Evolutionary conservation across 768 basidiomycete species (phyloP).

Genomic region (Kwoniella sp.): DNA sequence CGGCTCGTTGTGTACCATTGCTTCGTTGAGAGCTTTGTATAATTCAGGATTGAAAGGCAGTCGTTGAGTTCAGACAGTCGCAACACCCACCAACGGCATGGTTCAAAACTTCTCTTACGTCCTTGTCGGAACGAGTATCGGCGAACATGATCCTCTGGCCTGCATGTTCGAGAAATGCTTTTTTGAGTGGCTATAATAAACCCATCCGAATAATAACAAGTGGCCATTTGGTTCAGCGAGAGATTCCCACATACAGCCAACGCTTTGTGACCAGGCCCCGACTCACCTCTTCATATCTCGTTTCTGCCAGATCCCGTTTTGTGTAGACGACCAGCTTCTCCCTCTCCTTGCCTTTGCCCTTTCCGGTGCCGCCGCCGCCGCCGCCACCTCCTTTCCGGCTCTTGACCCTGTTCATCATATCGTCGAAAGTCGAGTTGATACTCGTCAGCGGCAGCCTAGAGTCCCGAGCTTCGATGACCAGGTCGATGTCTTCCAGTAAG

Average conservation of each 20-base stretch:
- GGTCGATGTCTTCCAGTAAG: conserved; percentile 67
- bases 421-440: conserved; percentile 86
- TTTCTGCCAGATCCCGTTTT: conserved; percentile 87
- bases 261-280: background rate
- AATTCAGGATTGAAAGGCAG: background rate
- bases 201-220: background rate
- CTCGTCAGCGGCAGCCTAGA: conserved; percentile 89
- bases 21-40: background rate
- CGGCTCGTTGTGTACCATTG: no score
- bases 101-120: conserved; percentile 53
- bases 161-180: conserved; percentile 54
- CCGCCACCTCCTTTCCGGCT: conserved; percentile 42
- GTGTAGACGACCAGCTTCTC: conserved; percentile 89
- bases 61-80: no score
- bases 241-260: no score
- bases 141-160: conserved; percentile 58
- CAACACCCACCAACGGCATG: conserved; percentile 56
- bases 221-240: background rate
- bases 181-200: conserved; percentile 53
- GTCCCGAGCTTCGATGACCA: conserved; percentile 93
- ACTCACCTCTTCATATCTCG: conserved; percentile 82
- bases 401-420: conserved; percentile 47
- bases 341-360: conserved; percentile 58
- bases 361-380: no score
- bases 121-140: conserved; percentile 54